phyloP scores from a whole-genome alignment of 768 basidiomycete species.

The Pisolithus orientalis region DNA sequence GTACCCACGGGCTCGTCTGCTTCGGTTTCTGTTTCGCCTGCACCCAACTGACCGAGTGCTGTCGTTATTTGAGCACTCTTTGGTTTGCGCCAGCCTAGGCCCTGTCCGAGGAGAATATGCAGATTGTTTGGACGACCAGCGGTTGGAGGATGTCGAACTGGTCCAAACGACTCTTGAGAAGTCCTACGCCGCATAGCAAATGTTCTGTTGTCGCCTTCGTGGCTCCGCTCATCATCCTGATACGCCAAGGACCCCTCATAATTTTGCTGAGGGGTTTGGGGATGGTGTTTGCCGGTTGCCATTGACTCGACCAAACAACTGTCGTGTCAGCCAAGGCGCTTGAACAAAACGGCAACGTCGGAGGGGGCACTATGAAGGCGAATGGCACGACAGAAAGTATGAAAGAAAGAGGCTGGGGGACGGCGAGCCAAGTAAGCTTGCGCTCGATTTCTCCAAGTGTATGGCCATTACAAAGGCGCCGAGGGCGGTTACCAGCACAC shows the following conservation, averaged over 20 bases:
- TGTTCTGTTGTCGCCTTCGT: constrained; percentile 7
- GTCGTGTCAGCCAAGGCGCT: background rate
- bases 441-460: too few relatives aligned
- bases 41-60: constrained; percentile 49
- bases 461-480: too few relatives aligned
- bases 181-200: constrained; percentile 18
- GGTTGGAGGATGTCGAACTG: constrained; percentile 7
- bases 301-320: background rate
- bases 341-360: background rate
- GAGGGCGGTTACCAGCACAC: too few relatives aligned
- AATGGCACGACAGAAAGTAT: too few relatives aligned
- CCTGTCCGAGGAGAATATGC: constrained; percentile 20
- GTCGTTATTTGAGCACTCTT: constrained; percentile 54
- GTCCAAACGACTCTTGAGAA: constrained; percentile 12
- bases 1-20: constrained; percentile 64
- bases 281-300: background rate
- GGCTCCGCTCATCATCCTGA: background rate
- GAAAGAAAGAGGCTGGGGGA: too few relatives aligned
- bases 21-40: constrained; percentile 77
- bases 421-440: too few relatives aligned
- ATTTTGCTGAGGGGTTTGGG: background rate
- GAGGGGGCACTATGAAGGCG: too few relatives aligned
- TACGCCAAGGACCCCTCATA: background rate
- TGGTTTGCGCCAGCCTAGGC: constrained; percentile 28
- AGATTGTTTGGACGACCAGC: constrained; percentile 14